phyloP scores from a whole-genome alignment of 1,139 yeast genomes.

The Pichia sp. region DNA sequence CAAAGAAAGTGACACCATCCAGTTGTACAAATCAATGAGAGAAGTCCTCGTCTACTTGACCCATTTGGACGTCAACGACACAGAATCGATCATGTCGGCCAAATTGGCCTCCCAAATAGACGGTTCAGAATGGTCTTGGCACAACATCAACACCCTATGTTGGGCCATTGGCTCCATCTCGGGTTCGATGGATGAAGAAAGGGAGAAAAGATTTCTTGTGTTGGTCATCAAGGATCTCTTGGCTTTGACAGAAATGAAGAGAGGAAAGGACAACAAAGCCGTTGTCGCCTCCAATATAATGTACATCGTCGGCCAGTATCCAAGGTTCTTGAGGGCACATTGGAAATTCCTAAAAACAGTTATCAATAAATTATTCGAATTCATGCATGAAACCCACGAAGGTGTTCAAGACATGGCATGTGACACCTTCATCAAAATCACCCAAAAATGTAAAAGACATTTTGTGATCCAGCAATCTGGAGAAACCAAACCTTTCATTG shows the following conservation, averaged over 20 bases:
- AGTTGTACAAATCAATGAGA: slow-evolving; percentile 90
- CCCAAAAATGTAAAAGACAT: slow-evolving; percentile 91
- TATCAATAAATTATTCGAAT: slow-evolving; percentile 89
- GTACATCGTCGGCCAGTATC: slow-evolving; percentile 99
- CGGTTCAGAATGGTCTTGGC: slow-evolving; percentile 99
- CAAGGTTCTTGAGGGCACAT: slow-evolving; percentile 93
- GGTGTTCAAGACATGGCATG: slow-evolving; percentile 99
- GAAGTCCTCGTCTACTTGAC: slow-evolving; percentile 93
- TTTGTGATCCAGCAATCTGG: slow-evolving; percentile 84
- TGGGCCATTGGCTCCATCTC: slow-evolving; percentile 99
- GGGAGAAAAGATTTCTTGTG: slow-evolving; percentile 91
- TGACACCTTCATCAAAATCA: slow-evolving; percentile 94
- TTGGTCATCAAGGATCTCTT: slow-evolving; percentile 88
- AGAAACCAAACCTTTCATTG: slow-evolving; percentile 89
- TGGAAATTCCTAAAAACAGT: slow-evolving; percentile 97
- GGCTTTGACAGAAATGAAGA: slow-evolving; percentile 88
- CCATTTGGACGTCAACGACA: slow-evolving; percentile 90
- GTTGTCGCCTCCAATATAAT: slow-evolving; percentile 97
- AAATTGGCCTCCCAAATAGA: slow-evolving; percentile 90
- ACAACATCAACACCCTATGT: slow-evolving; percentile 90
- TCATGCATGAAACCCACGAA: slow-evolving; percentile 99
- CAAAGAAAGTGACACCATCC: slow-evolving; percentile 94
- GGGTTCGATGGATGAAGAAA: slow-evolving; percentile 97
- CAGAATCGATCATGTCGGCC: slow-evolving; percentile 88
- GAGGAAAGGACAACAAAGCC: slow-evolving; percentile 97